A percentile compares a stretch with the other conserved stretches of the same genome.
Evolutionary conservation across 495 filamentous ascomycete genomes (phyloP).

Genomic region (Penicillium robsamsonii): DNA sequence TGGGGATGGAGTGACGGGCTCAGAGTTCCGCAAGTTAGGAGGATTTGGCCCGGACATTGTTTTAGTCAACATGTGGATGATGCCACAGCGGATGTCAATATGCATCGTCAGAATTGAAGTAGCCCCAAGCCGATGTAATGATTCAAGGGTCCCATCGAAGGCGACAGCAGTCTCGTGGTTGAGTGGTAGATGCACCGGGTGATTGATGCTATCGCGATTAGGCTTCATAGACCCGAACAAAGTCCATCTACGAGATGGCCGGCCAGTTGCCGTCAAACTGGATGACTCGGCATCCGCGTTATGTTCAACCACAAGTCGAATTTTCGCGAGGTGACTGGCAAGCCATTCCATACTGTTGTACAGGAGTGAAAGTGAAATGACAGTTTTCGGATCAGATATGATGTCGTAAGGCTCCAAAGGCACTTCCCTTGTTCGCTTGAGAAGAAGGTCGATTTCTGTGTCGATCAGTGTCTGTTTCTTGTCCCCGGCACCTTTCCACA

Average conservation of each 20-base stretch:
- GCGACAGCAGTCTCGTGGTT: conserved; percentile 74
- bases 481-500: conserved; percentile 50
- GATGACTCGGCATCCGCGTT: conserved; percentile 42
- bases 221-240: conserved; percentile 59
- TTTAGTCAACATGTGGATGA: conserved; percentile 62
- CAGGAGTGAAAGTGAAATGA: conserved; percentile 78
- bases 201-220: conserved; percentile 48
- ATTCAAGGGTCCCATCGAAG: conserved; percentile 84
- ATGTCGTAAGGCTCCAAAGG: conserved; percentile 73
- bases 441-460: conserved; percentile 63
- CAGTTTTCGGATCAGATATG: conserved; percentile 82
- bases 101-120: conserved; percentile 81
- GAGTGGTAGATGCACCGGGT: conserved; percentile 83
- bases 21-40: conserved; percentile 33
- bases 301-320: conserved; percentile 66
- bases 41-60: conserved; percentile 50
- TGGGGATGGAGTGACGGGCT: conserved; percentile 48
- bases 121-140: conserved; percentile 71
- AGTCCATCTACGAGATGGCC: conserved; percentile 72
- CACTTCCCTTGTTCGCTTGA: conserved; percentile 60
- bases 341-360: conserved; percentile 99
- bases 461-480: conserved; percentile 41
- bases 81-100: conserved; percentile 78
- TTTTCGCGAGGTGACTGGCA: conserved; percentile 67
- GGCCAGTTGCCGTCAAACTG: conserved; percentile 36